Evolutionary conservation across 805 yeast genomes (phyloP).

Genomic region (Yarrowia divulgata): DNA sequence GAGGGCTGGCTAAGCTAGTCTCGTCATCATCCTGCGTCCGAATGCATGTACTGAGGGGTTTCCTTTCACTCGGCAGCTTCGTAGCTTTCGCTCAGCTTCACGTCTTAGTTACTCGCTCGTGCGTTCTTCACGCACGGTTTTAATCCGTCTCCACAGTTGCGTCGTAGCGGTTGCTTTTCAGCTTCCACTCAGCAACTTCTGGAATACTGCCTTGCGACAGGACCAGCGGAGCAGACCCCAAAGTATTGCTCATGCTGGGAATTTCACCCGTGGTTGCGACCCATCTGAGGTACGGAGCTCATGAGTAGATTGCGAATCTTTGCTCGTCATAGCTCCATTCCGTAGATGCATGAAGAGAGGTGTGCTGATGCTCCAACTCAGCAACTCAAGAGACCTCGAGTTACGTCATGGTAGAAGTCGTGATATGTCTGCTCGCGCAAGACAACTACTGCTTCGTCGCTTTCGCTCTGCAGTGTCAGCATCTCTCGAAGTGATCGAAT

Average conservation of each 20-base stretch:
- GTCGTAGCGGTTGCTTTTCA: not conserved
- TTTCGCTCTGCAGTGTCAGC: not conserved
- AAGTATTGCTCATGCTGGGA: too few species aligned
- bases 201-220: not conserved
- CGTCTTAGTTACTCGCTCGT: not conserved
- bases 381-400: too few species aligned
- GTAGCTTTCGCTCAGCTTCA: not conserved
- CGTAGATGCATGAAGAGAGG: too few species aligned
- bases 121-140: not conserved
- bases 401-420: not conserved
- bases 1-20: constrained; percentile 7
- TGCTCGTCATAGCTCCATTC: not conserved
- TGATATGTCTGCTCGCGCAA: too few species aligned
- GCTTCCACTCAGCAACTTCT: not conserved
- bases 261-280: too few species aligned
- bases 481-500: constrained; percentile 5
- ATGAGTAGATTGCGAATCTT: not conserved
- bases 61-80: constrained; percentile 8
- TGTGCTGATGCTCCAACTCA: too few species aligned
- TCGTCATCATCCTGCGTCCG: constrained; percentile 12
- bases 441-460: not conserved
- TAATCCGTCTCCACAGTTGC: not conserved
- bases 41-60: constrained; percentile 5
- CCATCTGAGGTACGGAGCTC: not conserved
- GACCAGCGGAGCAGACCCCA: too few species aligned